Evolutionary conservation across 768 basidiomycete species (phyloP).

Genomic region (Lentinula boryana): DNA sequence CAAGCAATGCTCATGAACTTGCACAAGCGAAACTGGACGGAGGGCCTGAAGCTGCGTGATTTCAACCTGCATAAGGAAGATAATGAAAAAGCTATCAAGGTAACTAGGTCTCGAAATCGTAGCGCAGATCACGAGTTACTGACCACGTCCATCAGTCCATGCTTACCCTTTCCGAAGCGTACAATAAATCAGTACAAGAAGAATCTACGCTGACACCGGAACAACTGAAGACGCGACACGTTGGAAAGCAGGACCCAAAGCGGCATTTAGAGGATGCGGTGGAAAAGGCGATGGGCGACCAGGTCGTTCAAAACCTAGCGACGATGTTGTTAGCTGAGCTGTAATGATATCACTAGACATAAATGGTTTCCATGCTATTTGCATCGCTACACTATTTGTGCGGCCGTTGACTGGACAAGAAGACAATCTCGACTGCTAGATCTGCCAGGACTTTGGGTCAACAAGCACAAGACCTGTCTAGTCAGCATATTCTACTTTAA

Average conservation of each 20-base stretch:
- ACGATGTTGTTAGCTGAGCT: constrained; percentile 94
- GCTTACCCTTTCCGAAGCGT: constrained; percentile 87
- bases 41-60: constrained; percentile 88
- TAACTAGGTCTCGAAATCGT: constrained; percentile 22
- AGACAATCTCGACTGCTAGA: not conserved
- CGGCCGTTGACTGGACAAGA: not conserved
- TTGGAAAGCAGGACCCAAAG: constrained; percentile 97
- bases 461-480: not conserved
- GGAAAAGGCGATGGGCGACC: constrained; percentile 96
- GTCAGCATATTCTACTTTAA: not conserved
- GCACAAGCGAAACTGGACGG: constrained; percentile 99
- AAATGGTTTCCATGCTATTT: not conserved
- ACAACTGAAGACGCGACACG: constrained; percentile 94
- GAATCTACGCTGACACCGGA: constrained; percentile 92
- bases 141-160: constrained; percentile 57
- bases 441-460: not conserved
- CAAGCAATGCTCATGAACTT: constrained; percentile 99
- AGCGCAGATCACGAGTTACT: constrained; percentile 11
- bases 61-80: constrained; percentile 82
- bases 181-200: constrained; percentile 98
- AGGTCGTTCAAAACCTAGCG: constrained; percentile 91
- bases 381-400: not conserved
- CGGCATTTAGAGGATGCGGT: constrained; percentile 96
- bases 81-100: constrained; percentile 95
- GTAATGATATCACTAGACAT: constrained; percentile 24